A percentile compares a stretch with the other conserved stretches of the same genome.
Conservation (phyloP, 2,329 filamentous ascomycete genomes). For the Talaromyces atroroseus region DNA sequence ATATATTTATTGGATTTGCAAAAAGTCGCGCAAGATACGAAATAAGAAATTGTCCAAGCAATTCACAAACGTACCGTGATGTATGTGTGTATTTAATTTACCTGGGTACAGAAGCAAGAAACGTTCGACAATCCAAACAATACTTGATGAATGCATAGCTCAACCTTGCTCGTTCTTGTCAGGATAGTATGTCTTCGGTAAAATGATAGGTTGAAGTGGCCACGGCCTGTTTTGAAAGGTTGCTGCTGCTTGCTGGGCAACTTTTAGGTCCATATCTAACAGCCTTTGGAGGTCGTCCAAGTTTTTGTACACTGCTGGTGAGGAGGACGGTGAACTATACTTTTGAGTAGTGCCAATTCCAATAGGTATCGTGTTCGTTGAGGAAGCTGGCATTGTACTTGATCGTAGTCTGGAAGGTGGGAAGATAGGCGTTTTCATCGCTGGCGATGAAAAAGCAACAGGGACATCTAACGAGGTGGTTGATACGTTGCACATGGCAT, state of each 20-base stretch:
- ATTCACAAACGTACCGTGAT: background rate
- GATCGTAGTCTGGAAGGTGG: background rate
- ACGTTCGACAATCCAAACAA: background rate
- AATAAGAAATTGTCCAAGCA: background rate
- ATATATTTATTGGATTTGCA: background rate
- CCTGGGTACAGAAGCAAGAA: background rate
- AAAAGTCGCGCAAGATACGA: background rate
- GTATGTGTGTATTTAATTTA: background rate
- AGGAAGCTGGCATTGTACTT: background rate
- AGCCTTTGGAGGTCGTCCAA: slow-evolving; percentile 1
- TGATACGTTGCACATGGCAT: slow-evolving; percentile 1
- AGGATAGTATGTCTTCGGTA: slow-evolving; percentile 7
- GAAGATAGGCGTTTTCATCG: background rate
- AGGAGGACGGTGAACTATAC: background rate
- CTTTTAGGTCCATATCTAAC: slow-evolving; percentile 6
- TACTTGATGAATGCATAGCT: background rate
- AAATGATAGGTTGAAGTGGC: slow-evolving; percentile 2
- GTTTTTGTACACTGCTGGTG: slow-evolving; percentile 5
- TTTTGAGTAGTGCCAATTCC: background rate
- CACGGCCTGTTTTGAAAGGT: background rate
- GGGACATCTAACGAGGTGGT: slow-evolving; percentile 10
- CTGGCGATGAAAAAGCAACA: slow-evolving; percentile 9
- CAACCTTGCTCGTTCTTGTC: background rate
- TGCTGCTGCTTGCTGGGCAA: slow-evolving; percentile 1
- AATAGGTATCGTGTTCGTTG: background rate